Conservation (phyloP, 768 basidiomycete genomes). For the Termitomyces sp. region DNA sequence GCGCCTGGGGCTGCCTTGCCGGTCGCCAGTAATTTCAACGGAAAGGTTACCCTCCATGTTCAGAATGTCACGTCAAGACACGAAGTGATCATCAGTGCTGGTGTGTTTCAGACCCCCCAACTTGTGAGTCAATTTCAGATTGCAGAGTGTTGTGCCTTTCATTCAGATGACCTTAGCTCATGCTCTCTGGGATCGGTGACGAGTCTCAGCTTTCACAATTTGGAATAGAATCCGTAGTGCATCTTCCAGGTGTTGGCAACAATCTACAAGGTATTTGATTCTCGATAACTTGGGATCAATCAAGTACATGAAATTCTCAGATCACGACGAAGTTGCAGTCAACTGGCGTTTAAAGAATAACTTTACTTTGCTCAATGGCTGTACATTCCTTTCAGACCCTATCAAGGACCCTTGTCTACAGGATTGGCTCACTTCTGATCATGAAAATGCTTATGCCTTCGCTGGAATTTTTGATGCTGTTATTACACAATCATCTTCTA, state of each 20-base stretch:
- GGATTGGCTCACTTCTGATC: conserved; percentile 21
- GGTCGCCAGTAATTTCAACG: conserved; percentile 24
- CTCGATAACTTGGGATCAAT: neutral
- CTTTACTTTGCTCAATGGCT: conserved; percentile 24
- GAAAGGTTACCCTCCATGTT: conserved; percentile 15
- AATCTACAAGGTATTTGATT: conserved; percentile 30
- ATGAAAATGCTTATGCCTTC: conserved; percentile 26
- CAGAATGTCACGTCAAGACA: conserved; percentile 19
- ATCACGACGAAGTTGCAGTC: conserved; percentile 29
- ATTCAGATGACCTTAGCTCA: conserved; percentile 16
- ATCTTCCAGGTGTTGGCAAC: conserved; percentile 32
- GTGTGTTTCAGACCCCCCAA: conserved; percentile 27
- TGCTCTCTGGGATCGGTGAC: conserved; percentile 35
- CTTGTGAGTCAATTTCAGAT: conserved; percentile 15
- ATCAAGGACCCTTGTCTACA: conserved; percentile 25
- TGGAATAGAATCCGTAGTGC: conserved; percentile 24
- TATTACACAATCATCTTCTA: conserved; percentile 21
- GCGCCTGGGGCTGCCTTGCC: conserved; percentile 21
- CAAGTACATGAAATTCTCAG: conserved; percentile 11
- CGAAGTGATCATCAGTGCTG: conserved; percentile 25
- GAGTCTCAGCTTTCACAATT: conserved; percentile 18
- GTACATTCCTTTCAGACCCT: conserved; percentile 24
- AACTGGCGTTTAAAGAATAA: conserved; percentile 28
- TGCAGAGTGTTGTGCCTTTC: neutral
- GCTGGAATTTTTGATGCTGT: conserved; percentile 20